Percentiles rank a stretch among this genome's conserved stretches.
phyloP scores from a whole-genome alignment of 139 green algal species.

The Chlorella sp. region DNA sequence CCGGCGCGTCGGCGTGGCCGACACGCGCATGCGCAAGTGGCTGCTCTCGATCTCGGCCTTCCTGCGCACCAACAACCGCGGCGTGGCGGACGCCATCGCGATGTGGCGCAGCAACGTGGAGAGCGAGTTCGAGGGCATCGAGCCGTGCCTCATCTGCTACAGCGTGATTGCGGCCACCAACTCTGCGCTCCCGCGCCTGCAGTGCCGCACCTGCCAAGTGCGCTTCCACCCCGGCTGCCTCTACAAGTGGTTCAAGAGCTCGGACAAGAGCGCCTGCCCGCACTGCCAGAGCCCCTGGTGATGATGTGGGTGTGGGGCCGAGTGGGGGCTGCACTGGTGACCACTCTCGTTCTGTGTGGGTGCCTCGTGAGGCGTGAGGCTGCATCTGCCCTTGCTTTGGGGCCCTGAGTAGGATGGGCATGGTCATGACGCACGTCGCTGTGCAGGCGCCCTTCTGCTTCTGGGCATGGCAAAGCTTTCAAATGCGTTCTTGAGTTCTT shows the following conservation, averaged over 20 bases:
- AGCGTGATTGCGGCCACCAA: slow-evolving; percentile 70
- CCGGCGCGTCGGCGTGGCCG: slow-evolving; percentile 50
- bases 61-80: slow-evolving; percentile 76
- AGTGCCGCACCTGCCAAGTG: slow-evolving; percentile 87
- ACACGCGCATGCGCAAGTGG: slow-evolving; percentile 88
- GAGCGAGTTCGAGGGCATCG: slow-evolving; percentile 57
- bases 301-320: no score
- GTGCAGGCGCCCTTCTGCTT: no score
- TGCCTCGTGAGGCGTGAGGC: no score
- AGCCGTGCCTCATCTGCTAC: slow-evolving; percentile 98
- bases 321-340: no score
- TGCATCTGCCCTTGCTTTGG: no score
- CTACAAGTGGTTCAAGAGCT: slow-evolving; percentile 80
- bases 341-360: no score
- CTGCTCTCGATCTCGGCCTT: slow-evolving; percentile 85
- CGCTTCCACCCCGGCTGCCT: slow-evolving; percentile 90
- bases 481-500: no score
- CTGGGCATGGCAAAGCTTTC: no score
- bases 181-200: slow-evolving; percentile 72
- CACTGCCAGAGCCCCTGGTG: slow-evolving; percentile 81
- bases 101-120: slow-evolving; percentile 84
- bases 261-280: slow-evolving; percentile 75
- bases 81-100: slow-evolving; percentile 58
- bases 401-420: no score
- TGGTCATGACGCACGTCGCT: no score